Evolutionary conservation across 2,329 filamentous ascomycete species (phyloP), one percentile per base, ranked within the genome.

Genomic region (Emmonsiellopsis sp.): DNA sequence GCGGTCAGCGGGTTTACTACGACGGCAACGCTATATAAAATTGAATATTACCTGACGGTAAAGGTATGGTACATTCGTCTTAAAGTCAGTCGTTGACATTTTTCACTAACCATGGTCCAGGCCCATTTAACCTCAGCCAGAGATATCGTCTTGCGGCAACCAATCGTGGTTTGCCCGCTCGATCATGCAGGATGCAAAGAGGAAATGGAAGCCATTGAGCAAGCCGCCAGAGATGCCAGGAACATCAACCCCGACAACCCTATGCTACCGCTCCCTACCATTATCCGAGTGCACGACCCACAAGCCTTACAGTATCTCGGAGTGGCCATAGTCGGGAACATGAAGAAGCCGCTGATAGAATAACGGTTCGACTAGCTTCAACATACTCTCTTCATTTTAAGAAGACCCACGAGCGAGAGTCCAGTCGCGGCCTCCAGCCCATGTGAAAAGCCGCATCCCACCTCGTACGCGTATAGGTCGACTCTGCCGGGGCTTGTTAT

Each of bases 151-250:
- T 79, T 97, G 43, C 83, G 92, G 51, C 89, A 97, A 70, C 90
- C 89, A 5, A 96, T 98, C 54, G 89, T 97, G 35, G 93, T 97
- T 50, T 97, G 92, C 64, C 92, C 93, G 0, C 83, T 96, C 57
- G 93, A 98, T 65, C 89, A 96, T 65, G 89, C 94, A 60, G 88
- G 86, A 13, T 98, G 93, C 73, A 96, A 95, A 70, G 91, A 96
- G 67, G 93, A 97, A 73, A 96, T 98, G 89, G 91, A 95, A 63
- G 91, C 91, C 38, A 97, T 98, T 58, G 91, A 96, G 67, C 89
- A 95, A 71, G 88, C 93, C 0, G 93, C 93, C 43, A 92, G 91
- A 70, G 92, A 97, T 62, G 92, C 93, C 1, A 86, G 88, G 13
- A 83, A 87, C 57, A 85, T 97, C 56, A 89, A 92, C 61, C 86